Base-by-base conservation (phyloP, 805 yeast genomes). In the Suhomyces sp. region DNA sequence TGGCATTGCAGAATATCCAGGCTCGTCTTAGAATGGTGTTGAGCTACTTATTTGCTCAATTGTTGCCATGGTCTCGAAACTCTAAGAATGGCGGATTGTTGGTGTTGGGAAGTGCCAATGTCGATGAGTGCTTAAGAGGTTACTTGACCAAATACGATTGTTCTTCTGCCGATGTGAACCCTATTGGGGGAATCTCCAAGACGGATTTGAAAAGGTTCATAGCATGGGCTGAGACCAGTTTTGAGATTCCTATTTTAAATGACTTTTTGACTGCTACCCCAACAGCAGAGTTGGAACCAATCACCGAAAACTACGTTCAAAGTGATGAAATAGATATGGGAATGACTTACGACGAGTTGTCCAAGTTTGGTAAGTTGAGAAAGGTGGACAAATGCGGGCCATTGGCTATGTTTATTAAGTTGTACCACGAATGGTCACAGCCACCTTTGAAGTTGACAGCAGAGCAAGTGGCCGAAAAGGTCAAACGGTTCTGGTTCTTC, bases 251-350 rank as follows among this genome's bases (percentile, higher is more conserved):
- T 3, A 79, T 94, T 20, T 74, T 94, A 57, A 71, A 79, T 43
- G 87, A 84, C 7, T 94, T 96, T 66, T 75, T 94, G 45, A 83
- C 81, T 59, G 99, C 99, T 0, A 87, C 94, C 0, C 99, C 99
- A 27, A 93, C 99, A 0, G 99, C 99, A 0, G 99, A 94, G 67
- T 79, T 94, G 48, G 99, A 94, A 64, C 99, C 99, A 33, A 93
- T 90, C 49, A 94, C 99, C 0, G 85, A 87, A 57, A 79, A 83
- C 51, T 93, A 94, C 61, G 96, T 93, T 13, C 99, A 94, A 69
- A 87, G 96, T 29, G 99, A 94, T 68, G 99, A 94, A 69, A 84
- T 82, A 12, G 99, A 94, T 65, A 94, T 94, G 99, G 99, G 99
- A 1, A 87, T 96, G 86, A 88, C 97, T 0, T 94, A 94, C 63